Base-by-base conservation (phyloP, 257 asterid species). In the Vinca minor region DNA sequence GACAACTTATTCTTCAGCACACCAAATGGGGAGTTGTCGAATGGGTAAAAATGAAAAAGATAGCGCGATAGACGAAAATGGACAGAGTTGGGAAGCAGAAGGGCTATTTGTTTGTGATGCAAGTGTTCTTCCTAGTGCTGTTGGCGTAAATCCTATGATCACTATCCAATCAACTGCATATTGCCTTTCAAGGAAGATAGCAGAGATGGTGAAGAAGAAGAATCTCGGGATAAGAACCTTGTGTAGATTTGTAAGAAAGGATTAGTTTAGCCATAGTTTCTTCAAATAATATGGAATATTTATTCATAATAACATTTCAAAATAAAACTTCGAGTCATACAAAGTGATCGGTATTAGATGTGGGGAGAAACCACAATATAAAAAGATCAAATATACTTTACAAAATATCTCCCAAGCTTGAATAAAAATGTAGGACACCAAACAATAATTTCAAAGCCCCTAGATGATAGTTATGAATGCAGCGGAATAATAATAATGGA, bases 141-240 rank as follows among this genome's bases (percentile, higher is more conserved):
- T 88, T 60, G 98, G 98, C 13, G 89, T 92, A 1, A 92, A 92
- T 80, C 96, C 98, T 6, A 88, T 92, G 98, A 85, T 92, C 73
- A 92, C 98, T 14, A 79, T 92, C 14, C 84, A 83, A 72, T 59
- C 96, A 4, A 85, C 89, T 21, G 74, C 95, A 0, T 82, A 79
- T 59, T 88, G 96, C 50, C 71, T 85, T 25, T 80, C 98, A 14
- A 74, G 76, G 5, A 76, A 73, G 72, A 78, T 91, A 56, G 86
- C 84, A 4, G 75, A 78, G 25, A 76, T 54, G 58, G 26, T 84
- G 71, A 77, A 86, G 72, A 57, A 56, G 0, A 71, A 59, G 20
- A 61, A 54, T 60, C 26, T 73, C 58, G 35, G 61, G 49, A 63
- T 42, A 65, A 13, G 4, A 23, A 23, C 56, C 41, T 5, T 1